Percentiles rank a stretch among this genome's conserved stretches.
Evolutionary conservation across 2,329 filamentous ascomycete species (phyloP).

Genomic region (Aspergillus bombycis): DNA sequence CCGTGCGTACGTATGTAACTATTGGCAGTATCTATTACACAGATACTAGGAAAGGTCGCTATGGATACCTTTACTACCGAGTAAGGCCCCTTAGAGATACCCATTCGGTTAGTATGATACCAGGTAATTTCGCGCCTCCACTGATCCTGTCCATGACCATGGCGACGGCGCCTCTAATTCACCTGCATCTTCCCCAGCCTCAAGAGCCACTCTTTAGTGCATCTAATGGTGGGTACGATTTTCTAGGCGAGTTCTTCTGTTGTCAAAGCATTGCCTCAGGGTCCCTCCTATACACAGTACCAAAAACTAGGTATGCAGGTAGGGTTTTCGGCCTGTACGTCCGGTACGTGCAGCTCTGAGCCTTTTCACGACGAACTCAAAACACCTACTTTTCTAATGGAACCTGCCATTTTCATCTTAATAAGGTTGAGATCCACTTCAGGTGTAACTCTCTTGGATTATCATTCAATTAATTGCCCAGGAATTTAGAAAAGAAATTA

Average conservation of each 20-base stretch:
- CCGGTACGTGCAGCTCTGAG: neutral
- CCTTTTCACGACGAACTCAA: neutral
- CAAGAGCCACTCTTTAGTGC: conserved; percentile 12
- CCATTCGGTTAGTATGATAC: neutral
- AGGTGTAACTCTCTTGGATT: neutral
- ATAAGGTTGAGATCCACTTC: neutral
- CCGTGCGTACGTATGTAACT: conserved; percentile 2
- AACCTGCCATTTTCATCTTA: neutral
- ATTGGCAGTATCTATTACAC: neutral
- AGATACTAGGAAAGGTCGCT: neutral
- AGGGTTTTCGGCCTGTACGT: neutral
- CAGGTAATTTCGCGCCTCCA: conserved; percentile 15
- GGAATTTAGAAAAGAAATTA: neutral
- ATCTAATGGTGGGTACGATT: conserved; percentile 5
- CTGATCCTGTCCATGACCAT: conserved; percentile 22
- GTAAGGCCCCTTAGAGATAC: neutral
- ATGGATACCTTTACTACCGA: neutral
- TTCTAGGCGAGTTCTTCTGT: neutral
- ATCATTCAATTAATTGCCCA: conserved; percentile 3
- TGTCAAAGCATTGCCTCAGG: neutral
- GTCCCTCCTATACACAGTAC: neutral
- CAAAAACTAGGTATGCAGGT: neutral
- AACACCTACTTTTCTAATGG: neutral
- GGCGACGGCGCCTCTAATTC: conserved; percentile 23
- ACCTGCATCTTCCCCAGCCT: conserved; percentile 22